Percentiles rank a stretch among this genome's conserved stretches.
Conservation (phyloP, 371 early-diverging fungal genomes). For the Chytridium lagenaria region DNA sequence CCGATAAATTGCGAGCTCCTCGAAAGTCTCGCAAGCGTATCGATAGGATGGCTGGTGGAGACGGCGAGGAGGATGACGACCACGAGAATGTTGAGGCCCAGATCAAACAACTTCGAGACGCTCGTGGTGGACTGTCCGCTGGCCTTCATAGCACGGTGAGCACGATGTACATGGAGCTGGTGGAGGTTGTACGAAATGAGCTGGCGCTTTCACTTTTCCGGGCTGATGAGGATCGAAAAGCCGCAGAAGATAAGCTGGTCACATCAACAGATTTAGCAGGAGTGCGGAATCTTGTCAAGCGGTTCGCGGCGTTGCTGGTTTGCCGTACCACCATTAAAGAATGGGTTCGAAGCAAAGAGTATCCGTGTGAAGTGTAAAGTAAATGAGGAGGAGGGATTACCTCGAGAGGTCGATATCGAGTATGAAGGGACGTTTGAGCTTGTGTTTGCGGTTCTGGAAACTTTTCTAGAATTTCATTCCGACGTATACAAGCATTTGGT, state of each 20-base stretch:
- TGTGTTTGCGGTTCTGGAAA: background rate
- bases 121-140: too few species aligned
- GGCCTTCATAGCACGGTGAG: too few species aligned
- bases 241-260: background rate
- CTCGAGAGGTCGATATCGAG: background rate
- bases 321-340: too few species aligned
- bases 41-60: too few species aligned
- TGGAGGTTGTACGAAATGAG: conserved; percentile 29
- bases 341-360: too few species aligned
- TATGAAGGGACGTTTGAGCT: background rate
- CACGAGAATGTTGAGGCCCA: too few species aligned
- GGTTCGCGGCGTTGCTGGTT: conserved; percentile 25
- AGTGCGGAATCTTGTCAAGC: conserved; percentile 19
- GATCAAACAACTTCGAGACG: too few species aligned
- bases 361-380: too few species aligned
- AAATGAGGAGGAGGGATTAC: background rate
- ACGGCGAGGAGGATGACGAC: too few species aligned
- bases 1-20: too few species aligned
- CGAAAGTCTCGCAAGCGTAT: background rate
- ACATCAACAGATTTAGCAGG: background rate
- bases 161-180: too few species aligned
- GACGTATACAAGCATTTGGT: background rate
- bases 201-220: conserved; percentile 10
- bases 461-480: background rate
- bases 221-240: background rate